These are phyloP conservation scores for Backusella psychrophila DNA, from an alignment of 192 early-diverging fungal genomes.

Conservation along the genomic window DNA sequence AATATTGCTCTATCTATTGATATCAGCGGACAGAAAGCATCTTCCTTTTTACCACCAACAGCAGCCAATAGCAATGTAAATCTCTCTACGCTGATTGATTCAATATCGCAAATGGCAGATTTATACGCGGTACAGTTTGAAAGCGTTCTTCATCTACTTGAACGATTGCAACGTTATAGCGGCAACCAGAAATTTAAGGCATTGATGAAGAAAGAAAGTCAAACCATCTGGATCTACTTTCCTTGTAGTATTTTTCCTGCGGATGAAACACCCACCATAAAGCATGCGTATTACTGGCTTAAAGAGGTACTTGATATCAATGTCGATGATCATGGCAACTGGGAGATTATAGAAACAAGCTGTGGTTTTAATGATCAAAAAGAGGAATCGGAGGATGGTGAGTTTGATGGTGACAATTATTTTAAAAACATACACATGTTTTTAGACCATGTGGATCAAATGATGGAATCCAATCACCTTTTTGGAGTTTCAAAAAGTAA, in stretches of 20 bases:
- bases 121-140: not conserved
- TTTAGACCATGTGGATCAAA: constrained; percentile 5
- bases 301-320: not conserved
- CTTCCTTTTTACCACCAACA: not conserved
- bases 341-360: not conserved
- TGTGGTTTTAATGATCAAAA: not conserved
- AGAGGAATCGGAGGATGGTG: not conserved
- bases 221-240: not conserved
- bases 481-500: not conserved
- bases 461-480: not conserved
- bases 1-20: not conserved
- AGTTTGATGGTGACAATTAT: not conserved
- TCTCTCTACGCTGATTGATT: not conserved
- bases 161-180: not conserved
- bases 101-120: not conserved
- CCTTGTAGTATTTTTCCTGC: not conserved
- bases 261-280: not conserved
- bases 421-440: not conserved
- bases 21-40: not conserved
- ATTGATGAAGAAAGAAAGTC: not conserved
- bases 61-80: not conserved
- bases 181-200: not conserved
- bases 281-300: not conserved
- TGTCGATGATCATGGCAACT: not conserved
- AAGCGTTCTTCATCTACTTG: not conserved